These are phyloP conservation scores for Penicillium malachiteum DNA, from an alignment of 495 filamentous ascomycete genomes.

Conservation along the genomic window DNA sequence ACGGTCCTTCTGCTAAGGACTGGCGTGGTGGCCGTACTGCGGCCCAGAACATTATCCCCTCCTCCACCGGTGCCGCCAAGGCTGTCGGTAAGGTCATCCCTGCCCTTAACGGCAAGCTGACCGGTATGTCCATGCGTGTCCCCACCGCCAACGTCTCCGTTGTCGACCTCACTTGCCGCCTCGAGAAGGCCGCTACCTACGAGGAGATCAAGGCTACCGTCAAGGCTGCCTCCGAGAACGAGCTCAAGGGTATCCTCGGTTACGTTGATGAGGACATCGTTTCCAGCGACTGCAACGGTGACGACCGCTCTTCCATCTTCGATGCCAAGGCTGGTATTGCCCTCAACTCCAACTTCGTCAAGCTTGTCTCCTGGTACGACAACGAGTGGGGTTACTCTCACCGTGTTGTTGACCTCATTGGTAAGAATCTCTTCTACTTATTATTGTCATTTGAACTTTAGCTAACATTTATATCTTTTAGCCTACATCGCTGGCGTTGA, in stretches of 20 bases:
- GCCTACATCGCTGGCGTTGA: conserved; percentile 90
- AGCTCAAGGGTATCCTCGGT: conserved; percentile 85
- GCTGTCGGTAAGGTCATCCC: conserved; percentile 99
- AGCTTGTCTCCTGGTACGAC: conserved; percentile 98
- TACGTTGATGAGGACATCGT: conserved; percentile 99
- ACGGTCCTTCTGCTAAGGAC: conserved; percentile 96
- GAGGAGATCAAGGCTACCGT: conserved; percentile 90
- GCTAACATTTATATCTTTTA: too few species aligned
- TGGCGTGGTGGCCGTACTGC: conserved; percentile 98
- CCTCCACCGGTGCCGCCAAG: conserved; percentile 99
- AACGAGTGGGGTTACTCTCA: conserved; percentile 97
- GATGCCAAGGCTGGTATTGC: conserved; percentile 99
- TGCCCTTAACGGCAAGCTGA: conserved; percentile 96
- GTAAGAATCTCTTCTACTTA: too few species aligned
- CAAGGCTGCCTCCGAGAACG: conserved; percentile 82
- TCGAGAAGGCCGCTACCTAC: conserved; percentile 87
- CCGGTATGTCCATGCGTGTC: conserved; percentile 99
- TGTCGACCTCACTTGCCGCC: conserved; percentile 91
- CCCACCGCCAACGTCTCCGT: conserved; percentile 98
- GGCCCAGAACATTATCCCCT: conserved; percentile 99
- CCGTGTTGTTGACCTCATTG: conserved; percentile 93
- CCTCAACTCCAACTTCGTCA: conserved; percentile 97
- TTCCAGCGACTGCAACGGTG: conserved; percentile 89
- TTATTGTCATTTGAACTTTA: too few species aligned
- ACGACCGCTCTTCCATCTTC: conserved; percentile 93